phyloP scores from a whole-genome alignment of 768 basidiomycete species.

The Lactifluus volemus region DNA sequence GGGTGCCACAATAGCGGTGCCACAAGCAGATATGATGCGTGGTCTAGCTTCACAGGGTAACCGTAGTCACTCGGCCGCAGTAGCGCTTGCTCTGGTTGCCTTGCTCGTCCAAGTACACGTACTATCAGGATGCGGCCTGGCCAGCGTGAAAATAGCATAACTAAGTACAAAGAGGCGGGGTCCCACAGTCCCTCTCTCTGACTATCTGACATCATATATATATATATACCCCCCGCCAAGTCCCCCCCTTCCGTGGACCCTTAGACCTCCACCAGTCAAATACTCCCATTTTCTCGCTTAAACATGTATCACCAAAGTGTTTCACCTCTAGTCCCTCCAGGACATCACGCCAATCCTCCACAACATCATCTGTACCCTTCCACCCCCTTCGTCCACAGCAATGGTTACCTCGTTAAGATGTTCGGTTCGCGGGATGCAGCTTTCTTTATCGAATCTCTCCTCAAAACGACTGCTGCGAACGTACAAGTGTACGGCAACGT shows the following conservation, averaged over 20 bases:
- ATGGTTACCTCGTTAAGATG: slow-evolving; percentile 8
- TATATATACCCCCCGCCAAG: not conserved
- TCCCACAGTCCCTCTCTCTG: not conserved
- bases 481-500: slow-evolving; percentile 5
- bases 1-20: slow-evolving; percentile 14
- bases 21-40: slow-evolving; percentile 8
- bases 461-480: not conserved
- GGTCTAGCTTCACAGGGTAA: slow-evolving; percentile 5
- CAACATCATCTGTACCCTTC: not conserved
- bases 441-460: slow-evolving; percentile 11
- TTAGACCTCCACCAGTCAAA: not conserved
- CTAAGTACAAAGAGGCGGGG: slow-evolving; percentile 10
- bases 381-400: not conserved
- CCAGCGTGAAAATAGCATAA: slow-evolving; percentile 4
- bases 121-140: slow-evolving; percentile 16
- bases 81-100: slow-evolving; percentile 3
- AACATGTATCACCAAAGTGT: not conserved
- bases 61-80: not conserved
- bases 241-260: not conserved
- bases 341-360: not conserved
- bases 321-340: not conserved
- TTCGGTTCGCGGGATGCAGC: slow-evolving; percentile 8
- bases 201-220: not conserved
- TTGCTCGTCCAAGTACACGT: slow-evolving; percentile 10
- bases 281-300: not conserved